Conservation (phyloP, 176 grass and related monocot genomes). For the Chloris gayana region DNA sequence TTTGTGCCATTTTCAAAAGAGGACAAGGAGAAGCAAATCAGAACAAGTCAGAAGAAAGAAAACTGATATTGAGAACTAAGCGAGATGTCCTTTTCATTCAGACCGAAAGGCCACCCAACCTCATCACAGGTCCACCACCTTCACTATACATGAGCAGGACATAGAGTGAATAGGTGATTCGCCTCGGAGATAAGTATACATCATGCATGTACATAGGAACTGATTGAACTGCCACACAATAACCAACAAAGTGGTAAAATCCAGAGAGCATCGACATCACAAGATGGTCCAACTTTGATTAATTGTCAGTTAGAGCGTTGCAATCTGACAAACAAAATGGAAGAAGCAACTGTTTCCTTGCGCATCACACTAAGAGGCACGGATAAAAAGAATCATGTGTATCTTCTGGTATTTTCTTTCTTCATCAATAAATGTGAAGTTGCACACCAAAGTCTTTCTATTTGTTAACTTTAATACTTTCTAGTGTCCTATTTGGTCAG, state of each 20-base stretch:
- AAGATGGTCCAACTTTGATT: neutral
- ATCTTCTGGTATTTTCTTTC: neutral
- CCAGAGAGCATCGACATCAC: neutral
- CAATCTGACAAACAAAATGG: slow-evolving; percentile 9
- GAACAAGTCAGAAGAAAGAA: neutral
- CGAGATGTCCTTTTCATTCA: neutral
- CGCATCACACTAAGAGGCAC: neutral
- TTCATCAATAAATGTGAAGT: neutral
- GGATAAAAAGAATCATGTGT: neutral
- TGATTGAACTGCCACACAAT: neutral
- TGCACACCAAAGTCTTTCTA: neutral
- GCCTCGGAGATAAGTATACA: neutral
- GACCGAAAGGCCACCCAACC: slow-evolving; percentile 40
- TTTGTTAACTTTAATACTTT: neutral
- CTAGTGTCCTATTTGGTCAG: neutral
- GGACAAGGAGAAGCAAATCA: slow-evolving; percentile 5
- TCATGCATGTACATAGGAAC: neutral
- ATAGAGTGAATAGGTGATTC: neutral
- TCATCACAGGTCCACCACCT: neutral
- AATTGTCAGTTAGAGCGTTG: slow-evolving; percentile 21
- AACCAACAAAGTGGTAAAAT: neutral
- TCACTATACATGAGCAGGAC: neutral
- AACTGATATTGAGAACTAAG: slow-evolving; percentile 2
- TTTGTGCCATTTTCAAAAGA: neutral
- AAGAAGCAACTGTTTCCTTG: slow-evolving; percentile 31